Percentiles rank a stretch among this genome's conserved stretches.
phyloP scores from a whole-genome alignment of 257 asterid species.

The Penstemon barbatus region DNA sequence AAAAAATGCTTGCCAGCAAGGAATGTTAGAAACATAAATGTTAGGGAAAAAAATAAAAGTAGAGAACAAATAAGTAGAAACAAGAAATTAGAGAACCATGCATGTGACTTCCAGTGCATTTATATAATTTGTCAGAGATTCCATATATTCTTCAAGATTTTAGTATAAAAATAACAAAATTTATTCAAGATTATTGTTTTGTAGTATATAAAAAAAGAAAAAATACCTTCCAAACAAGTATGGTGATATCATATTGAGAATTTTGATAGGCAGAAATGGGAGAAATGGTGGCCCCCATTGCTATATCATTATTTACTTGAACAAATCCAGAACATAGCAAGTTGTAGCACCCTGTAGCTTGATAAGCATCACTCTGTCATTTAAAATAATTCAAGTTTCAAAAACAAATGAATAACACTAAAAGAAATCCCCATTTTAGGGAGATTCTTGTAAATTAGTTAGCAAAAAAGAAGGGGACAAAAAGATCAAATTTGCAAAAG shows the following conservation, averaged over 20 bases:
- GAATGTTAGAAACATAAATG: constrained; percentile 31
- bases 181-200: no score
- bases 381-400: constrained; percentile 32
- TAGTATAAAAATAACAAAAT: not conserved
- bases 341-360: constrained; percentile 89
- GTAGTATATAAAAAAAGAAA: not conserved
- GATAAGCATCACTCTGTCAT: constrained; percentile 80
- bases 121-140: constrained; percentile 48
- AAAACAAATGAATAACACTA: not conserved
- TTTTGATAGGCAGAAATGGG: constrained; percentile 57
- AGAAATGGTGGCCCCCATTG: constrained; percentile 82
- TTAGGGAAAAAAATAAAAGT: constrained; percentile 28
- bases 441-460: constrained; percentile 23
- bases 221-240: constrained; percentile 88
- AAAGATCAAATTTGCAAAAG: constrained; percentile 7
- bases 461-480: constrained; percentile 28
- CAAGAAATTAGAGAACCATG: not conserved
- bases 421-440: not conserved
- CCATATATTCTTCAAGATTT: constrained; percentile 40
- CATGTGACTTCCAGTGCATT: constrained; percentile 1
- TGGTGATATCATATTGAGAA: constrained; percentile 79
- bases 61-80: constrained; percentile 29
- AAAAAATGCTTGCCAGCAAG: constrained; percentile 32
- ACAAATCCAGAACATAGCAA: constrained; percentile 81
- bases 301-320: constrained; percentile 69